Evolutionary conservation across 2,329 filamentous ascomycete species (phyloP), one percentile per base, ranked within the genome.

Genomic region (Elsinoe perseae): DNA sequence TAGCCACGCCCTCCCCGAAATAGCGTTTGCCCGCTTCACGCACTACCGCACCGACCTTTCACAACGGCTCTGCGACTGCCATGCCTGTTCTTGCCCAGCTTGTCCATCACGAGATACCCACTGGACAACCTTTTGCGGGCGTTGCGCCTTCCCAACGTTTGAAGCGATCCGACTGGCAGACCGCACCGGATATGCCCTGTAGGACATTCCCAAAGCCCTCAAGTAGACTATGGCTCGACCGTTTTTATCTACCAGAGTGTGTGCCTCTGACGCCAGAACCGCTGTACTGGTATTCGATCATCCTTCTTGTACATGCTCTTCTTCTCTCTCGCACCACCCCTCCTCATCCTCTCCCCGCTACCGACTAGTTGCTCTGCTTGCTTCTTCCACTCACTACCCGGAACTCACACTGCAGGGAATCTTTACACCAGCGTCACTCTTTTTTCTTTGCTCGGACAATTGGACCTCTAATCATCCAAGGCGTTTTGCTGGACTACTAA

Each of bases 221-320:
- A 14, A 36, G 32, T 36, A 36, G 32, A 36, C 40, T 32, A 56
- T 56, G 53, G 53, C 38, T 56, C 53, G 36, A 44, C 53, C 53
- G 53, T 56, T 56, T 56, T 56, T 56, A 56, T 56, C 53, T 56
- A 56, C 53, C 53, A 56, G 53, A 56, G 53, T 43, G 28, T 36
- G 23, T 36, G 53, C 53, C 53, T 46, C 36, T 56, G 53, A 56
- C 53, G 53, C 53, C 53, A 56, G 53, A 46, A 34, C 53, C 40
- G 40, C 25, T 46, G n/a, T 16, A 30, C 53, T 48, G 53, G 53
- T 46, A 28, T 46, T 48, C 53, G 53, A 48, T 48, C 42, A 36
- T 42, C 32, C 50, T 36, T 32, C n/a, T 53, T 36, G 21, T 36
- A 32, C 50, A 53, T 53, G 50, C 50, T 42, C 34, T 54, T 28